Conservation (phyloP, 2,329 filamentous ascomycete genomes). For the Neocucurbitaria cava region DNA sequence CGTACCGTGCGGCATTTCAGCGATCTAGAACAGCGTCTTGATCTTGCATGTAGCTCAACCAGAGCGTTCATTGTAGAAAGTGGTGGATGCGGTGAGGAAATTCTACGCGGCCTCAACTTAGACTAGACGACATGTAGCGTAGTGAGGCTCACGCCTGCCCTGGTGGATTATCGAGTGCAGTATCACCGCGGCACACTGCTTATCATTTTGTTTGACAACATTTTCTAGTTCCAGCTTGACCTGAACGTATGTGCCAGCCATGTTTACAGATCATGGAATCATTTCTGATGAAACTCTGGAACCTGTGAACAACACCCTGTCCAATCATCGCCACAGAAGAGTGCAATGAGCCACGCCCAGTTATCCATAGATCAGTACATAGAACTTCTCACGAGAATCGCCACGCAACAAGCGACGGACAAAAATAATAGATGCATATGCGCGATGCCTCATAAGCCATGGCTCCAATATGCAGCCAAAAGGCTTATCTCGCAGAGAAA, state of each 20-base stretch:
- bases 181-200: background rate
- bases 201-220: background rate
- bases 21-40: slow-evolving; percentile 7
- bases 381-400: slow-evolving; percentile 2
- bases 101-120: background rate
- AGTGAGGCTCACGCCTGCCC: background rate
- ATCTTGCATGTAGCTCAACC: slow-evolving; percentile 1
- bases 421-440: background rate
- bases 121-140: background rate
- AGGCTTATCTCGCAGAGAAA: background rate
- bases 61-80: background rate
- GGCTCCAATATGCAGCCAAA: background rate
- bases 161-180: background rate
- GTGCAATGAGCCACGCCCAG: background rate
- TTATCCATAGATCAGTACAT: too few species aligned
- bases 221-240: background rate
- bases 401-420: background rate
- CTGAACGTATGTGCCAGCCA: background rate
- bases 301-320: background rate
- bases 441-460: background rate
- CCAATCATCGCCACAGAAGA: background rate
- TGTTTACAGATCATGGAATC: background rate
- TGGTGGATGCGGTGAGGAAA: background rate
- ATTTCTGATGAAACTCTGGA: background rate
- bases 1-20: slow-evolving; percentile 14